Percentiles rank a stretch among this genome's conserved stretches.
phyloP scores from a whole-genome alignment of 495 filamentous ascomycete genomes.

The Aspergillus diversus region DNA sequence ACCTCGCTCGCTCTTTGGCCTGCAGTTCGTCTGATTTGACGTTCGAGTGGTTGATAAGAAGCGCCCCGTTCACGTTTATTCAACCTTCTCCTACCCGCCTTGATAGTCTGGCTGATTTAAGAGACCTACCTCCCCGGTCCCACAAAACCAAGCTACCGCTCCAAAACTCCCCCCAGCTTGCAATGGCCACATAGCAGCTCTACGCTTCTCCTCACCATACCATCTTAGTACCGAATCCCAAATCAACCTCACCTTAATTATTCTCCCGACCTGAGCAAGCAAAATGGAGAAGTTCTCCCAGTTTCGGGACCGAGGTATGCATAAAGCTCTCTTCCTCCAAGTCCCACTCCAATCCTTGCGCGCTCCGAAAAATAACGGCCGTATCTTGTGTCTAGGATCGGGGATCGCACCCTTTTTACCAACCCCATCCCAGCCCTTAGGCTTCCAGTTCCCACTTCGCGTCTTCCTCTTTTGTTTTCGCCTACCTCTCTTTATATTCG shows the following conservation, averaged over 20 bases:
- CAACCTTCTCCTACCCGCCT: conserved; percentile 1
- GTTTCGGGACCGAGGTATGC: conserved; percentile 87
- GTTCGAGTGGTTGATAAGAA: background rate
- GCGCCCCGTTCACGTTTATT: background rate
- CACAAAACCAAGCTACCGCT: background rate
- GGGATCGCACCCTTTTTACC: conserved; percentile 96
- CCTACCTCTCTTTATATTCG: conserved; percentile 74
- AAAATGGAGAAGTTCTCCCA: conserved; percentile 97
- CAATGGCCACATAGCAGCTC: conserved; percentile 11
- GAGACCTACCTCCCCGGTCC: background rate
- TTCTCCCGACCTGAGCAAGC: background rate
- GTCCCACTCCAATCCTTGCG: background rate
- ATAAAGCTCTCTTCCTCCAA: background rate
- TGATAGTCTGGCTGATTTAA: background rate
- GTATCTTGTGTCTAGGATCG: conserved; percentile 64
- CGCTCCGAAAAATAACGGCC: background rate
- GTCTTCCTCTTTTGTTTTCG: conserved; percentile 78
- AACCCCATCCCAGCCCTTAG: conserved; percentile 61
- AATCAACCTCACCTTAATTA: background rate
- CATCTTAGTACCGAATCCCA: background rate
- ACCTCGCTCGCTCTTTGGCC: background rate
- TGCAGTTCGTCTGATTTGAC: background rate
- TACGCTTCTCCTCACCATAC: background rate
- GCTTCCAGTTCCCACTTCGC: conserved; percentile 63
- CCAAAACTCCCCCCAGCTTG: background rate